Conservation (phyloP, 169 alveolate genomes). For the Plasmodium billcollinsi region DNA sequence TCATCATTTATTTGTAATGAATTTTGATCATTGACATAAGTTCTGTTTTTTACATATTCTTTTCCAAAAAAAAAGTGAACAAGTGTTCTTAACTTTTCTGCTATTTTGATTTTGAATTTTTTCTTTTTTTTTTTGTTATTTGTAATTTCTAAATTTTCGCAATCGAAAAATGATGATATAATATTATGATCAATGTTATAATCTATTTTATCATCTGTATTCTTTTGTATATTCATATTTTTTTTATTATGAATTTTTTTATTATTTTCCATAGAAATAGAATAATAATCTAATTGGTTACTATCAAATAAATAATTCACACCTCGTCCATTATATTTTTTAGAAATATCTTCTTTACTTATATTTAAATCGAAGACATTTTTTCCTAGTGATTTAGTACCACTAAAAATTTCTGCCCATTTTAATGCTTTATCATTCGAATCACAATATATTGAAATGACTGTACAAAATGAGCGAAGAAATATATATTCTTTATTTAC, state of each 20-base stretch:
- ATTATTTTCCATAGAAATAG: conserved; percentile 27
- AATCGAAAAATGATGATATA: conserved; percentile 24
- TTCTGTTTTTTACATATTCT: neutral
- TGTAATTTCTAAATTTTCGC: conserved; percentile 15
- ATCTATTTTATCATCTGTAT: conserved; percentile 4
- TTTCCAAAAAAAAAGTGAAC: conserved; percentile 14
- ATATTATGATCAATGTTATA: neutral
- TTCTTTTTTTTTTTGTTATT: conserved; percentile 16
- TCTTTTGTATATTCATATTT: neutral
- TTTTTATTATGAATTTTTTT: neutral
- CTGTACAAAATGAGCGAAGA: conserved; percentile 81
- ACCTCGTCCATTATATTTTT: neutral
- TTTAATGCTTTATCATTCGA: conserved; percentile 82
- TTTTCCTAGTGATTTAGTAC: conserved; percentile 81
- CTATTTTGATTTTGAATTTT: conserved; percentile 5
- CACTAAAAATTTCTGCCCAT: conserved; percentile 84
- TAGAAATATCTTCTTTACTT: conserved; percentile 6
- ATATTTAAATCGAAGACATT: conserved; percentile 79
- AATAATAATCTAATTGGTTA: conserved; percentile 42
- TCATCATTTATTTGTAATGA: neutral
- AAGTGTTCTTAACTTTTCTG: conserved; percentile 9
- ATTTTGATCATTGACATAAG: conserved; percentile 7
- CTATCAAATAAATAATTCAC: conserved; percentile 48
- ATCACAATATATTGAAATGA: conserved; percentile 83
- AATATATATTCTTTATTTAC: conserved; percentile 81